phyloP scores from a whole-genome alignment of 164 flowering plant genomes.

The Vitis amurensis region DNA sequence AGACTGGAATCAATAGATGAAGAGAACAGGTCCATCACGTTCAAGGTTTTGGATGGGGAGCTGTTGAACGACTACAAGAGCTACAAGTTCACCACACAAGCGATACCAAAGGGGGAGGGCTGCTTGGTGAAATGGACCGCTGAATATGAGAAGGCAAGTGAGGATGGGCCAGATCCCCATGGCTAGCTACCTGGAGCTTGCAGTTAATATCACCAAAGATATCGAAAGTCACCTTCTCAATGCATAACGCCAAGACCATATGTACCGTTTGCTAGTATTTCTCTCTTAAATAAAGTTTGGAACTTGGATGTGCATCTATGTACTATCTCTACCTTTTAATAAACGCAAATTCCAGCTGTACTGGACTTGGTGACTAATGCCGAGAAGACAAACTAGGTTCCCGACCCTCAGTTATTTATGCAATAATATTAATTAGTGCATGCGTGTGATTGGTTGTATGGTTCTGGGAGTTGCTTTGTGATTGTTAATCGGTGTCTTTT shows the following conservation, averaged over 20 bases:
- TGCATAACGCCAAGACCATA: neutral
- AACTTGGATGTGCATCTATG: too few species aligned
- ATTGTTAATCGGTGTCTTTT: too few species aligned
- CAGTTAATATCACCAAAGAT: constrained; percentile 24
- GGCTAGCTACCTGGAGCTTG: constrained; percentile 14
- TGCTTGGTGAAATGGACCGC: constrained; percentile 40
- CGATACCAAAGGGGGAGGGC: constrained; percentile 18
- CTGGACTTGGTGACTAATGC: too few species aligned
- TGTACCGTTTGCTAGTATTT: too few species aligned
- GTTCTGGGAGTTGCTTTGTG: too few species aligned
- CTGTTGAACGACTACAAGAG: constrained; percentile 17
- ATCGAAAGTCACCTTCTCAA: constrained; percentile 33
- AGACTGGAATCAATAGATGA: constrained; percentile 18
- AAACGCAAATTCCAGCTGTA: too few species aligned
- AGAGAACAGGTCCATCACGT: constrained; percentile 20
- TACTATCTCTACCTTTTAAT: too few species aligned
- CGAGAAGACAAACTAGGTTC: too few species aligned
- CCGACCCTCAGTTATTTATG: too few species aligned
- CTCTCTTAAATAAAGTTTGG: too few species aligned
- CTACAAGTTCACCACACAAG: constrained; percentile 8
- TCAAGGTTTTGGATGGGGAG: constrained; percentile 31
- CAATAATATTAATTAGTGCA: too few species aligned
- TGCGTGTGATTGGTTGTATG: too few species aligned
- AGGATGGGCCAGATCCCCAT: constrained; percentile 21
- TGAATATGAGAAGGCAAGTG: constrained; percentile 41